Evolutionary conservation across 169 alveolate species (phyloP).

Genomic region (Perkinsus chesapeaki): DNA sequence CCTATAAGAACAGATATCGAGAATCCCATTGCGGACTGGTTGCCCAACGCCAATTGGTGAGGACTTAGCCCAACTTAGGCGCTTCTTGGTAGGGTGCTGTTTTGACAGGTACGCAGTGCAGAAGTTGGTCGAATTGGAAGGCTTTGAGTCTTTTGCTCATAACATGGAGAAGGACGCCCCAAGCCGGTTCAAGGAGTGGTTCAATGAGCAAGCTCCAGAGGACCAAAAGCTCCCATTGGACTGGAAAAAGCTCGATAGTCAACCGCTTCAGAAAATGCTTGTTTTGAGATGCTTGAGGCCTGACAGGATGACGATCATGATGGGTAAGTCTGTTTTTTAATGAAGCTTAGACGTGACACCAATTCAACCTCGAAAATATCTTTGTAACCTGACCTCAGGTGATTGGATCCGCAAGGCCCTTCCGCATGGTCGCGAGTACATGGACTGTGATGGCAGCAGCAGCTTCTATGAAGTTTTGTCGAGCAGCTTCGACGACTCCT

Average conservation of each 20-base stretch:
- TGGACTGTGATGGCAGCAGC: conserved; percentile 80
- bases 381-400: too few species aligned
- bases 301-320: conserved; percentile 84
- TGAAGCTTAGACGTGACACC: too few species aligned
- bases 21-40: conserved; percentile 85
- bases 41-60: conserved; percentile 83
- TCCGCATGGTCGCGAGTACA: conserved; percentile 82
- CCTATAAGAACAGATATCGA: conserved; percentile 73
- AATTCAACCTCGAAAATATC: too few species aligned
- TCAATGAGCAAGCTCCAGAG: conserved; percentile 88
- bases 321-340: too few species aligned
- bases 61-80: not conserved
- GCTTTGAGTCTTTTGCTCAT: conserved; percentile 72
- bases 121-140: conserved; percentile 81
- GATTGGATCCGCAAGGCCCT: conserved; percentile 78
- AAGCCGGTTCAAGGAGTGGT: conserved; percentile 90
- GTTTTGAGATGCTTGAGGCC: conserved; percentile 88
- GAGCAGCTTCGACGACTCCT: conserved; percentile 74
- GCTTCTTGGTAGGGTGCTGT: too few species aligned
- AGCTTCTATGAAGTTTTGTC: conserved; percentile 74
- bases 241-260: conserved; percentile 83
- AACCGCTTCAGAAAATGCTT: conserved; percentile 86
- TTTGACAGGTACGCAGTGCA: conserved; percentile 60
- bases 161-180: conserved; percentile 89
- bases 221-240: conserved; percentile 87